phyloP scores from a whole-genome alignment of 441 rosid species.

The Erodium chrysanthum region DNA sequence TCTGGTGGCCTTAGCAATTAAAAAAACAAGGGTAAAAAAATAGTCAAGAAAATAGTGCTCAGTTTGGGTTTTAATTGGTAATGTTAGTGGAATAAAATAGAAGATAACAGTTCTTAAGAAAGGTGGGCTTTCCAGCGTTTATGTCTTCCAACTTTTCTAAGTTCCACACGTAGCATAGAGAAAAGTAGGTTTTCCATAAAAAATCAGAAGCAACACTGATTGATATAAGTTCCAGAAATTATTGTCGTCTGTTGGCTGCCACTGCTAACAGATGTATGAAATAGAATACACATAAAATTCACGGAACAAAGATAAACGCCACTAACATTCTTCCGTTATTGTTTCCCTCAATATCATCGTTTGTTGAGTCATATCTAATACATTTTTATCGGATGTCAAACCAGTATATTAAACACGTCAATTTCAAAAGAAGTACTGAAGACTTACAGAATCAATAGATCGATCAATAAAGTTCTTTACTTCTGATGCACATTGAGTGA shows the following conservation, averaged over 20 bases:
- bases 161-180: neutral
- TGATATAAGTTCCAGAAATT: neutral
- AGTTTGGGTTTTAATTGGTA: neutral
- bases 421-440: slow-evolving; percentile 11
- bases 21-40: neutral
- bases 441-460: slow-evolving; percentile 61
- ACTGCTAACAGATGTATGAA: neutral
- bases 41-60: neutral
- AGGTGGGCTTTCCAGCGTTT: neutral
- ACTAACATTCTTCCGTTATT: neutral
- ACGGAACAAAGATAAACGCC: neutral
- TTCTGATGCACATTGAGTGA: slow-evolving; percentile 50
- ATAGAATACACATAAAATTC: neutral
- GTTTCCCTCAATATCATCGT: neutral
- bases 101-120: slow-evolving; percentile 4
- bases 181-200: neutral
- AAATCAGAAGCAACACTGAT: neutral
- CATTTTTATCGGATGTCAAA: neutral
- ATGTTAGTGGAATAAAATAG: slow-evolving; percentile 1
- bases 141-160: neutral
- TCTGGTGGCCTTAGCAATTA: neutral
- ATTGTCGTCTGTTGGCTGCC: neutral
- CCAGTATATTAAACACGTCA: slow-evolving; percentile 11
- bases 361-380: neutral
- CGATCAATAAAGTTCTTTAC: slow-evolving; percentile 50